Evolutionary conservation across 2,329 filamentous ascomycete genomes (phyloP).

Genomic region (Pestalotiopsis sp.): DNA sequence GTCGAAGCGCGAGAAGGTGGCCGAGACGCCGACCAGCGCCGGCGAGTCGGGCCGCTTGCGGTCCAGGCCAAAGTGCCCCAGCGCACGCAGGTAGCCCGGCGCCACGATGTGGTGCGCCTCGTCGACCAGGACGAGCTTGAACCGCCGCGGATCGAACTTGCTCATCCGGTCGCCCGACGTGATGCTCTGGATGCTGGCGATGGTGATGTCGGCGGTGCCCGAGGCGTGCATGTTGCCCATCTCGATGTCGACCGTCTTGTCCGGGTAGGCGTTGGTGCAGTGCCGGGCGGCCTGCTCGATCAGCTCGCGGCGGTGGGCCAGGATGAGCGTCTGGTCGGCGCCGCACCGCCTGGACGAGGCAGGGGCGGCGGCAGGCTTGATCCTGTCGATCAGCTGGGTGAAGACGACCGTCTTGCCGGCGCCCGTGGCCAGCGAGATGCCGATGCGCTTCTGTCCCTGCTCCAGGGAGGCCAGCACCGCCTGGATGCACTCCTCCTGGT

Average conservation of each 20-base stretch:
- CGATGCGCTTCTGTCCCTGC: constrained; percentile 74
- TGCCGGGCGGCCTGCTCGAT: constrained; percentile 92
- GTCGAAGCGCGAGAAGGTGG: constrained; percentile 76
- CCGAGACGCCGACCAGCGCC: constrained; percentile 85
- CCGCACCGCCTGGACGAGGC: constrained; percentile 26
- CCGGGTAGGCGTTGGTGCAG: constrained; percentile 77
- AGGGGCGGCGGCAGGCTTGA: constrained; percentile 51
- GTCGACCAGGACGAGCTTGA: constrained; percentile 91
- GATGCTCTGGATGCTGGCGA: constrained; percentile 88
- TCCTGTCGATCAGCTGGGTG: constrained; percentile 85
- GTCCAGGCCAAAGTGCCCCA: constrained; percentile 75
- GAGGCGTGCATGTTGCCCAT: constrained; percentile 80
- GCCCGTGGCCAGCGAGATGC: constrained; percentile 84
- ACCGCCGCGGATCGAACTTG: constrained; percentile 77
- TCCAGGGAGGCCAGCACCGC: constrained; percentile 71
- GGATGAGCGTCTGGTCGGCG: constrained; percentile 79
- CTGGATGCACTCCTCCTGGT: constrained; percentile 90
- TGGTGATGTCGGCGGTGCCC: constrained; percentile 84
- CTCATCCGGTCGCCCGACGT: constrained; percentile 71
- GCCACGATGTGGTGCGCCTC: constrained; percentile 97
- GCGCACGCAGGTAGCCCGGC: constrained; percentile 69
- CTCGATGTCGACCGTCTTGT: constrained; percentile 82
- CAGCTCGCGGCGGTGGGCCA: constrained; percentile 89
- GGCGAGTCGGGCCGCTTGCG: constrained; percentile 53
- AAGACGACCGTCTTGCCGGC: constrained; percentile 96